Evolutionary conservation across 108 stramenopile species (phyloP).

Genomic region (Cyclotella choctawhatcheeana): DNA sequence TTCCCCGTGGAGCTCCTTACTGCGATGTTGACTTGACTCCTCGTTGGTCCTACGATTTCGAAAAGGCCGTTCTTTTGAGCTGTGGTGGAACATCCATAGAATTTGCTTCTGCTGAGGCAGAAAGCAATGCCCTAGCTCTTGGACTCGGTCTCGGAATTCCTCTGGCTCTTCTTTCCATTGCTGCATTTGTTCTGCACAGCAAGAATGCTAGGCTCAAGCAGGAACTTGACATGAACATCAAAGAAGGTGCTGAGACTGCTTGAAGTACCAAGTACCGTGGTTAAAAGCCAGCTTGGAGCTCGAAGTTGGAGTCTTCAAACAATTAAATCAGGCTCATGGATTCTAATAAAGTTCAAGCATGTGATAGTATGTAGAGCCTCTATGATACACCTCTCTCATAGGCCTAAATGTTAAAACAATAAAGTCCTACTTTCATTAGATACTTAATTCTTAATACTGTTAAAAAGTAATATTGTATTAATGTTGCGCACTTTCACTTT

Average conservation of each 20-base stretch:
- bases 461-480: background rate
- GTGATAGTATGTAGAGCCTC: no score
- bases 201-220: constrained; percentile 2
- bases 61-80: constrained; percentile 47
- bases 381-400: no score
- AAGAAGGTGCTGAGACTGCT: background rate
- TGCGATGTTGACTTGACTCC: constrained; percentile 52
- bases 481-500: background rate
- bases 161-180: background rate
- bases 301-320: no score
- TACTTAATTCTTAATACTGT: no score
- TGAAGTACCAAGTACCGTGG: no score
- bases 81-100: background rate
- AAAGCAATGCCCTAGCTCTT: background rate
- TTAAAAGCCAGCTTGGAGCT: no score
- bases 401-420: no score
- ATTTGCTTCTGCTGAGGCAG: background rate
- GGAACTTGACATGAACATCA: background rate
- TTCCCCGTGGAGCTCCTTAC: constrained; percentile 38
- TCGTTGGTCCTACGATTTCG: constrained; percentile 50
- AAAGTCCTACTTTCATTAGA: no score
- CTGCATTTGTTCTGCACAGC: background rate
- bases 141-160: constrained; percentile 18
- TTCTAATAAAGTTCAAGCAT: no score
- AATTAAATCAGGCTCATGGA: no score